Base-by-base conservation (phyloP, 2,329 filamentous ascomycete genomes). In the Neopestalotiopsis sp. region DNA sequence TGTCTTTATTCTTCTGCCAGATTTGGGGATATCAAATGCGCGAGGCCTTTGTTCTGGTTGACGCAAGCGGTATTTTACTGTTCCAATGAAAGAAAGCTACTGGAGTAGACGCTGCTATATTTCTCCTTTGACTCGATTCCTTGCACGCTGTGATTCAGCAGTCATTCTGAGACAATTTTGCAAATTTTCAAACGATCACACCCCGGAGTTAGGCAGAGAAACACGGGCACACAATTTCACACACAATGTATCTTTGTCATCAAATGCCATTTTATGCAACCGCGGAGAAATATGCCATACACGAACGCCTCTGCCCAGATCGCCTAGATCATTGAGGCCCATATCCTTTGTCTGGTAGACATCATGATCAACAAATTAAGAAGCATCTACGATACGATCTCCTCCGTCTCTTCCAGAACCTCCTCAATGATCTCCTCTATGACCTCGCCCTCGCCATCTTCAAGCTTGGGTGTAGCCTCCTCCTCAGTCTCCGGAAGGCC, bases 361-460 rank as follows among this genome's bases (percentile, higher is more conserved):
- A 59, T 28, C 57, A 59, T 56, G 57, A 30, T 59, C 57, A 59
- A 59, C 57, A 24, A 30, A 62, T 62, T 62, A 34, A 38, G 59
- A 62, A 40, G 34, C 61, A 32, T 49, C 61, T 64, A 79, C 63
- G 76, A 71, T 66, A 90, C 78, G 74, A 90, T 82, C 82, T 98
- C 96, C 86, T 98, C 96, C 69, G 86, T 92, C 88, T 98, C 93
- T 83, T 95, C 89, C 65, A 91, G 81, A 28, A 91, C 95, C 84
- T 98, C 95, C 83, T 94, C 92, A 73, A 94, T 90, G 74, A 94
- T 92, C 84, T 95, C 93, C 83, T 98, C 96, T 72, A 98, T 94
- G 71, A 97, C 90, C 76, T 89, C 85, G 72, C 93, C 93, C 81
- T 93, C 89, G 70, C 89, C 90, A 74, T 89, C 89, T 57, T 88